These are phyloP conservation scores for Colletotrichum sp. DNA, from an alignment of 2,329 filamentous ascomycete species.

Conservation along the genomic window DNA sequence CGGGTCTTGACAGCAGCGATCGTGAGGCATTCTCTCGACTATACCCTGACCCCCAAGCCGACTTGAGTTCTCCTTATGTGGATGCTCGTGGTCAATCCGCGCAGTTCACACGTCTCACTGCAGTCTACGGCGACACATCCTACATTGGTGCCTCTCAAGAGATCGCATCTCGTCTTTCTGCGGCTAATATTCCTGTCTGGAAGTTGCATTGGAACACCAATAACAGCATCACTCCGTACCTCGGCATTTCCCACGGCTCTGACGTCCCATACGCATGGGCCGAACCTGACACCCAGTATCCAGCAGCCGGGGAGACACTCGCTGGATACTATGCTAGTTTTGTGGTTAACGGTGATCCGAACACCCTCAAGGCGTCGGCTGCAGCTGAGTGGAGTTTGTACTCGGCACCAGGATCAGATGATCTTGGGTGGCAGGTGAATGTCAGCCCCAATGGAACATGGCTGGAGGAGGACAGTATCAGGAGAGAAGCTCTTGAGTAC, in stretches of 20 bases:
- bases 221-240: constrained; percentile 34
- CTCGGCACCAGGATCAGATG: background rate
- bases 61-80: background rate
- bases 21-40: background rate
- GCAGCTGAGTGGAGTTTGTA: constrained; percentile 24
- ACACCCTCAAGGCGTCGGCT: constrained; percentile 22
- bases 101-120: background rate
- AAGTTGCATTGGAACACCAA: constrained; percentile 43
- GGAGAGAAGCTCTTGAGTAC: constrained; percentile 1
- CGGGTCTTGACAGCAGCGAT: background rate
- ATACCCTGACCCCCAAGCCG: background rate
- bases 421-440: background rate
- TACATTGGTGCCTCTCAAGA: constrained; percentile 1
- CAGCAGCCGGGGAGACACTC: background rate
- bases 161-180: background rate
- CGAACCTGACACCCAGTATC: background rate
- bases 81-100: background rate
- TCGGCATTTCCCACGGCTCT: background rate
- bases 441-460: background rate
- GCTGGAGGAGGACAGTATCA: background rate
- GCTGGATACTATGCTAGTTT: constrained; percentile 37
- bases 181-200: constrained; percentile 31
- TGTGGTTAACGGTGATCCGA: constrained; percentile 37
- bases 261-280: constrained; percentile 2
- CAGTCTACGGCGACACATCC: background rate